Evolutionary conservation across 768 basidiomycete species (phyloP), one percentile per base, ranked within the genome.

Genomic region (Mrakia gelida): DNA sequence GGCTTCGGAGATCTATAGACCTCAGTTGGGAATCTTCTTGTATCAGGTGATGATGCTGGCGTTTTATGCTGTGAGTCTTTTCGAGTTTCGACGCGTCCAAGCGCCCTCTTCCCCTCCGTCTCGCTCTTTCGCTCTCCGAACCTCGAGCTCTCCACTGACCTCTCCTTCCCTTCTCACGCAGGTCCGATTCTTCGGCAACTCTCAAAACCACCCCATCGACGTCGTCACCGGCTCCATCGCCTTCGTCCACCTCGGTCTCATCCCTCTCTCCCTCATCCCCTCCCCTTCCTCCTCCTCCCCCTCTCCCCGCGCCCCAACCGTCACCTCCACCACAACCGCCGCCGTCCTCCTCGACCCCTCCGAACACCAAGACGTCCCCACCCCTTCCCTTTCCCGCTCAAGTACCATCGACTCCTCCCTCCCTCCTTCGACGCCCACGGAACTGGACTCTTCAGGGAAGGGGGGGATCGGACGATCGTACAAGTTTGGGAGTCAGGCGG

Each of bases 171-270:
- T 52, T 71, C 59, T 59, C 63, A 38, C 41, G 73, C 80, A 73
- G 68, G 81, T 80, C 82, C 88, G 32, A 82, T 90, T 45, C 92
- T 91, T 79, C 23, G 70, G 56, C 34, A 75, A 79, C 75, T 93
- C 92, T 3, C 86, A 86, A 1, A 85, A 91, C 81, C 92, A 92
- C 80, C 85, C 89, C 21, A 91, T 92, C 68, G 80, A 82, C 0
- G 82, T 89, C 10, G 88, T 87, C 84, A 90, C 90, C 81, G 90
- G 90, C 15, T 91, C 92, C 6, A 85, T 91, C 78, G 87, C 91
- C 10, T 87, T 89, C 1, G 89, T 90, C 8, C 88, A 93, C 82
- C 82, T 91, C n/a, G 85, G 88, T 0, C 88, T 94, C n/a, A 88
- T 88, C 23, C 88, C 90, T 3, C 80, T 90, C 83, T 92, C 79